Evolutionary conservation across 106 monocot species (phyloP).

Genomic region (Dioscorea alata): DNA sequence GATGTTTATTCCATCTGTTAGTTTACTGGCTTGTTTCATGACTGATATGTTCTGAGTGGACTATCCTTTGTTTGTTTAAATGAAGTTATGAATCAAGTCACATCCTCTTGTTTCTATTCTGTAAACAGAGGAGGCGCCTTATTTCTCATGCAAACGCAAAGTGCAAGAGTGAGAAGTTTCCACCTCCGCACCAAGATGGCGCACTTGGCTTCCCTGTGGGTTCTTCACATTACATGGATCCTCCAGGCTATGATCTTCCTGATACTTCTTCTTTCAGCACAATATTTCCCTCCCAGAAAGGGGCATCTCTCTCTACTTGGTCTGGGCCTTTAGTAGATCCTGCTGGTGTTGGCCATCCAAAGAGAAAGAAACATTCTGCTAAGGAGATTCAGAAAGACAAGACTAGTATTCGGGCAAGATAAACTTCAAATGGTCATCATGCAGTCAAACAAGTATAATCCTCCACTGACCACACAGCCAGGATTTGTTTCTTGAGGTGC

Average conservation of each 20-base stretch:
- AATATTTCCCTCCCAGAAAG: conserved; percentile 58
- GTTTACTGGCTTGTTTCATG: too few species aligned
- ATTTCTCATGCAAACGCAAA: conserved; percentile 84
- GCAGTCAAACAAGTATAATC: not conserved
- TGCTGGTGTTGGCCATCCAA: not conserved
- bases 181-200: conserved; percentile 91
- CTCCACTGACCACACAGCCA: not conserved
- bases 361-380: not conserved
- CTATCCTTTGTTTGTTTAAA: too few species aligned
- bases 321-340: conserved; percentile 26
- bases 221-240: conserved; percentile 43
- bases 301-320: conserved; percentile 47
- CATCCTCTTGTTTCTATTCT: too few species aligned
- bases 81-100: too few species aligned
- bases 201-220: conserved; percentile 71
- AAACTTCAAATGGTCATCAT: not conserved
- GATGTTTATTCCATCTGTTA: too few species aligned
- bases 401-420: not conserved
- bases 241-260: conserved; percentile 42
- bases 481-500: not conserved
- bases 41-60: too few species aligned
- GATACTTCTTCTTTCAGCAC: conserved; percentile 64
- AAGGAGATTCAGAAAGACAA: not conserved
- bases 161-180: conserved; percentile 97
- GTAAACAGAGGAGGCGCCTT: conserved; percentile 46